Evolutionary conservation across 192 early-diverging fungal species (phyloP), one percentile per base, ranked within the genome.

Genomic region (Powellomyces hirtus): DNA sequence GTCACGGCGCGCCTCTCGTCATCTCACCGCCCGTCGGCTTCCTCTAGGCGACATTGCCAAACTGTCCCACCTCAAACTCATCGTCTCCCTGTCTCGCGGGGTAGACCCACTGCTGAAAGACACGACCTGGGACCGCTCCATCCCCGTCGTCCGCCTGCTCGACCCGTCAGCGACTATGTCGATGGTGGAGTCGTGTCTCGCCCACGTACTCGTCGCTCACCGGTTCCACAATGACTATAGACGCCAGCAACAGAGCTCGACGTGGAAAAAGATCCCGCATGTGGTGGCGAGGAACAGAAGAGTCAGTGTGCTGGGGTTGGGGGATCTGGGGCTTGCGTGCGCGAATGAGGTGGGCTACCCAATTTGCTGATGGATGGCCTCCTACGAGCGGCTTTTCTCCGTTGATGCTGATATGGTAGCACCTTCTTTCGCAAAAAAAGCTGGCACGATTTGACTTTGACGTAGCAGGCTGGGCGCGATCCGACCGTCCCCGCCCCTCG

Each of bases 261-360:
- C 26, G 3, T 34, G 29, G 26, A 18, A 34, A 26, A 27, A 34
- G 24, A 34, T 33, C 29, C 55, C 55, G 5, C 55, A 27, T 27
- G 18, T 33, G 4, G 18, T 34, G 18, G 55, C 55, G 5, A 34
- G 29, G 4, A 34, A 57, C 14, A 18, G 55, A 14, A 57, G 26
- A 31, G 55, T 57, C 26, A 31, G 55, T 57, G 55, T 57, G 55
- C 33, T 57, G 55, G 55, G 55, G 4, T 26, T 33, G 26, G 55
- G 55, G 4, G 55, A 57, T 27, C 18, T 57, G 55, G 55, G 55
- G 18, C 26, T 27, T 27, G 29, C 55, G 55, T 27, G 26, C 18
- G 55, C 33, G 55, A 34, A 57, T 26, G 55, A 22, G n/a, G n/a
- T n/a, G n/a, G n/a, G n/a, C n/a, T n/a, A n/a, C n/a, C n/a, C n/a